These are phyloP conservation scores for Saxophila tyrrhenica DNA, from an alignment of 495 filamentous ascomycete genomes.

Conservation along the genomic window DNA sequence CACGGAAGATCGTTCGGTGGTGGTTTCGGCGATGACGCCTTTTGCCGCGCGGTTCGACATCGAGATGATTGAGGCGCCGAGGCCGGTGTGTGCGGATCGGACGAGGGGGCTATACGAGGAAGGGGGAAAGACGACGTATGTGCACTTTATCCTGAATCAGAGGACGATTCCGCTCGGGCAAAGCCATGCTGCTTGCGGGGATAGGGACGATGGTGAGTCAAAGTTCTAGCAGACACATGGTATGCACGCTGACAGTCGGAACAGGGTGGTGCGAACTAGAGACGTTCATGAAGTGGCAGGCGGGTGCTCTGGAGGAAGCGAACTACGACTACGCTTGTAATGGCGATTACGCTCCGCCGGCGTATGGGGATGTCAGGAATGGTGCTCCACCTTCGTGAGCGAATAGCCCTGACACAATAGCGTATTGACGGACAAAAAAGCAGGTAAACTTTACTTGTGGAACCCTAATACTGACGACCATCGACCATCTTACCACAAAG, in stretches of 20 bases:
- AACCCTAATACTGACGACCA: too few species aligned
- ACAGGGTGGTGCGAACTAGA: slow-evolving; percentile 52
- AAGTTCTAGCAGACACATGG: too few species aligned
- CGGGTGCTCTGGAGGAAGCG: slow-evolving; percentile 30
- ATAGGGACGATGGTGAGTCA: slow-evolving; percentile 45
- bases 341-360: slow-evolving; percentile 32
- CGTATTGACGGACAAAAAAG: too few species aligned
- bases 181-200: slow-evolving; percentile 43
- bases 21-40: slow-evolving; percentile 42
- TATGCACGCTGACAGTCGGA: too few species aligned
- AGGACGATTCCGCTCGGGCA: slow-evolving; percentile 46
- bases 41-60: slow-evolving; percentile 52
- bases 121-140: slow-evolving; percentile 39
- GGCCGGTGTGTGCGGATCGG: slow-evolving; percentile 35
- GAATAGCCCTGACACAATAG: too few species aligned
- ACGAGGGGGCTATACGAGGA: slow-evolving; percentile 20
- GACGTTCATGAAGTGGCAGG: slow-evolving; percentile 41
- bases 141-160: slow-evolving; percentile 54
- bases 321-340: slow-evolving; percentile 42
- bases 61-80: slow-evolving; percentile 47
- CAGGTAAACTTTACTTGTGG: too few species aligned
- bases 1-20: slow-evolving; percentile 36
- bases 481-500: too few species aligned
- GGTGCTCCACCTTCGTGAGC: slow-evolving; percentile 27
- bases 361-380: slow-evolving; percentile 34